Conservation (phyloP, 805 yeast genomes). For the Teunomyces funiuensis region DNA sequence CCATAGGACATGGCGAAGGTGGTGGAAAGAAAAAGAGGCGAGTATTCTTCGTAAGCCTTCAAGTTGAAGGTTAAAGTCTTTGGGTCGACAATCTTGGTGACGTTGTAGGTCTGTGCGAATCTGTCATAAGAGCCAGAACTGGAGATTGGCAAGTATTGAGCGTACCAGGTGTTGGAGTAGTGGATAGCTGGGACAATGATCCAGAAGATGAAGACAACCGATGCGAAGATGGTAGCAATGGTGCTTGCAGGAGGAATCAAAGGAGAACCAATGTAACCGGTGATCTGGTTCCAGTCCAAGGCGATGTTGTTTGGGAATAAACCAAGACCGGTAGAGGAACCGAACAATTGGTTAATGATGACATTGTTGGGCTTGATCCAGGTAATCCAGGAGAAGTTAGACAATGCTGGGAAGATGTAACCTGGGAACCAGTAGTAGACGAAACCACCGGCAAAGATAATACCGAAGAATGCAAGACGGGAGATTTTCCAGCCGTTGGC, state of each 20-base stretch:
- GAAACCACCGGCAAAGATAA: constrained; percentile 15
- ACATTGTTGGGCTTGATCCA: constrained; percentile 67
- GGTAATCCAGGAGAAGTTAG: constrained; percentile 61
- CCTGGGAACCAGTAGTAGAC: constrained; percentile 52
- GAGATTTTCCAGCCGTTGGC: constrained; percentile 65
- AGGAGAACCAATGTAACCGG: constrained; percentile 59
- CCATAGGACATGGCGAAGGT: constrained; percentile 63
- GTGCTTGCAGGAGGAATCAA: constrained; percentile 60
- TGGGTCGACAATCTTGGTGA: constrained; percentile 45
- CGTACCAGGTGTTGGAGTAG: constrained; percentile 57
- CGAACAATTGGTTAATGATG: constrained; percentile 64
- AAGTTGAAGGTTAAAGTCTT: constrained; percentile 42
- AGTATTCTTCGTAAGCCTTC: constrained; percentile 52
- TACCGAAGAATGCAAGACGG: constrained; percentile 18
- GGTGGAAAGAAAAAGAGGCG: constrained; percentile 62
- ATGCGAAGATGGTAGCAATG: constrained; percentile 43
- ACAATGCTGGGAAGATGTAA: constrained; percentile 56
- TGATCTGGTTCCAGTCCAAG: constrained; percentile 67
- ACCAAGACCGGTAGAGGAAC: constrained; percentile 61
- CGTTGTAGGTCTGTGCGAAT: constrained; percentile 50
- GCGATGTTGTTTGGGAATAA: constrained; percentile 54
- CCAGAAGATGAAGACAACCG: constrained; percentile 44
- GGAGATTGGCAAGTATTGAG: constrained; percentile 59
- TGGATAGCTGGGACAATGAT: constrained; percentile 53
- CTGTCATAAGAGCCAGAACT: constrained; percentile 50